A percentile compares a stretch with the other conserved stretches of the same genome.
Evolutionary conservation across 331 rosid genomes (phyloP).

Genomic region (Rosa hybrid): DNA sequence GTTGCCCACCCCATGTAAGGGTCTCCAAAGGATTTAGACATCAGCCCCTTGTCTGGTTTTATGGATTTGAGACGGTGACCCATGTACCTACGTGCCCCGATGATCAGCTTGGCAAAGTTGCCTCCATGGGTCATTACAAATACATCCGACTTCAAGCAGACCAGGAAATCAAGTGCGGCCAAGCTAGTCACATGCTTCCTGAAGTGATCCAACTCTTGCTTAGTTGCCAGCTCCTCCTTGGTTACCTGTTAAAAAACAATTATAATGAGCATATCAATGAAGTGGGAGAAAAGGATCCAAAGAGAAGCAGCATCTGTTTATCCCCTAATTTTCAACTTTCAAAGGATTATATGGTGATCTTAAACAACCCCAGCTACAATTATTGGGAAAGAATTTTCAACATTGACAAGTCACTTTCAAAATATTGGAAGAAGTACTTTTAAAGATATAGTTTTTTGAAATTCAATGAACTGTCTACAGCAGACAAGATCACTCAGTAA

Average conservation of each 20-base stretch:
- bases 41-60: constrained; percentile 98
- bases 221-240: constrained; percentile 89
- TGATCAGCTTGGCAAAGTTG: constrained; percentile 93
- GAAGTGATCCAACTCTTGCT: constrained; percentile 83
- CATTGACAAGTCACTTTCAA: neutral
- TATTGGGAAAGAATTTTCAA: neutral
- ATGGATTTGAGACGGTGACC: constrained; percentile 94
- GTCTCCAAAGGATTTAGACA: constrained; percentile 99
- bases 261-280: constrained; percentile 1
- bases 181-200: constrained; percentile 97
- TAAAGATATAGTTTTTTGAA: neutral
- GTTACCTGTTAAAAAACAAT: constrained; percentile 58
- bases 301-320: neutral
- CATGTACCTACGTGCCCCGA: constrained; percentile 95
- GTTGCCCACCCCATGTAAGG: constrained; percentile 99
- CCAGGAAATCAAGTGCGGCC: constrained; percentile 99
- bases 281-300: neutral
- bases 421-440: neutral
- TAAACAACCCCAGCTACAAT: neutral
- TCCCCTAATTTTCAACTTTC: neutral
- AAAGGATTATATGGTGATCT: neutral
- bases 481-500: neutral
- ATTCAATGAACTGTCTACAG: neutral
- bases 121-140: constrained; percentile 99
- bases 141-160: constrained; percentile 97